Conservation (phyloP, 331 rosid genomes). For the Rhamnella rubrinervis region DNA sequence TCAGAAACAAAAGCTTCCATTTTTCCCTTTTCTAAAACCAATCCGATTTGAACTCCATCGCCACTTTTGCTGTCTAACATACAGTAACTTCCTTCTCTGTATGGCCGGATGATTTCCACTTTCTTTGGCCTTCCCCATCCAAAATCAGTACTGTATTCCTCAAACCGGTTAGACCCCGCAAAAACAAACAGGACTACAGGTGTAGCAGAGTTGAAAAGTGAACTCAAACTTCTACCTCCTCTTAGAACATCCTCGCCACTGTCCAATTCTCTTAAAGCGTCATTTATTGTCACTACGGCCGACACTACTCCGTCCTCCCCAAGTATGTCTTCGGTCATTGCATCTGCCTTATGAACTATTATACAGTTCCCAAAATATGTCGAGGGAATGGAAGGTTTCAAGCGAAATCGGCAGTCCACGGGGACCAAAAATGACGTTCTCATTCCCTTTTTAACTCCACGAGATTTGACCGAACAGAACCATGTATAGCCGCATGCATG, state of each 20-base stretch:
- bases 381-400: conserved; percentile 30
- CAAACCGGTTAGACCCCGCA: conserved; percentile 44
- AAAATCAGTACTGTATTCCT: conserved; percentile 1
- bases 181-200: neutral
- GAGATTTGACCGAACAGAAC: conserved; percentile 37
- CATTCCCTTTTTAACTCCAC: neutral
- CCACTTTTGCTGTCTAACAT: too few species aligned
- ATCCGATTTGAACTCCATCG: too few species aligned
- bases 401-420: conserved; percentile 31
- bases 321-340: neutral
- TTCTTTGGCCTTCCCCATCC: too few species aligned
- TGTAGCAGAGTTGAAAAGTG: too few species aligned
- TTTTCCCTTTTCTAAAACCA: too few species aligned
- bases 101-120: too few species aligned
- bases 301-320: conserved; percentile 19
- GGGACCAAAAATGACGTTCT: neutral
- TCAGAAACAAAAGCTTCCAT: too few species aligned
- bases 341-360: neutral
- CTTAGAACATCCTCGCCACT: neutral
- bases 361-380: conserved; percentile 50
- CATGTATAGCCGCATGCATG: conserved; percentile 13
- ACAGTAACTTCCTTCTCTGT: too few species aligned
- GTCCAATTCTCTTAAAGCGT: conserved; percentile 10
- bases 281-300: conserved; percentile 16
- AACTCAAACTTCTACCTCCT: conserved; percentile 6